These are phyloP conservation scores for Aechmea fasciata DNA, from an alignment of 176 grass and related monocot genomes.

Conservation along the genomic window DNA sequence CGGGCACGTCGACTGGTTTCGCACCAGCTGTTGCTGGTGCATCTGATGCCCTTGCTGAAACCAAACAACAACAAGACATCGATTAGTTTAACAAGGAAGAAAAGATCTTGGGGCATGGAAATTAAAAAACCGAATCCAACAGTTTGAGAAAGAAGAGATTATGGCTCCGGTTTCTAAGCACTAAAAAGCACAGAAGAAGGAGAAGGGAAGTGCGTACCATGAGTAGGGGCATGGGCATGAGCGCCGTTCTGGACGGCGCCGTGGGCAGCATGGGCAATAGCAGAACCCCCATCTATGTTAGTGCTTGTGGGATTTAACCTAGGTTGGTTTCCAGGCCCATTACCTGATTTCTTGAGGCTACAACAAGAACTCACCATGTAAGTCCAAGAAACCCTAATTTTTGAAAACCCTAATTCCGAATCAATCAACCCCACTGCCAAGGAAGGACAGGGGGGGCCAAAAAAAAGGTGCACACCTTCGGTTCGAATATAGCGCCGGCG, in stretches of 20 bases:
- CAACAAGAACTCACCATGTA: conserved; percentile 30
- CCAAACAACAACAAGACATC: conserved; percentile 3
- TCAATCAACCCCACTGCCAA: conserved; percentile 18
- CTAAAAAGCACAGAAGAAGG: not conserved
- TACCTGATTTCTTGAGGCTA: conserved; percentile 62
- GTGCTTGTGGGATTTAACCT: conserved; percentile 46
- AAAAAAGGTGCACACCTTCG: conserved; percentile 41
- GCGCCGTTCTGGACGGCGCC: conserved; percentile 37
- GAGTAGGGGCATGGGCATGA: conserved; percentile 24
- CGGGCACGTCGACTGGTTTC: conserved; percentile 29
- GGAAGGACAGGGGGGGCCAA: not conserved
- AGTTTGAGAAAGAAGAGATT: not conserved
- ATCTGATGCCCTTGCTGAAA: conserved; percentile 12
- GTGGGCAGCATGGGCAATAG: conserved; percentile 21
- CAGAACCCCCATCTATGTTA: conserved; percentile 18
- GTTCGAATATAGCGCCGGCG: conserved; percentile 18
- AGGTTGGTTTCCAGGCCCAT: conserved; percentile 50
- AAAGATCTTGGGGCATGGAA: not conserved
- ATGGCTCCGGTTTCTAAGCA: not conserved
- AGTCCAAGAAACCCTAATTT: conserved; percentile 27
- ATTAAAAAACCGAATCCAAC: not conserved
- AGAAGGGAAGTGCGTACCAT: conserved; percentile 8
- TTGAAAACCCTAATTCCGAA: not conserved
- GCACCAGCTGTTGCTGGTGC: conserved; percentile 18
- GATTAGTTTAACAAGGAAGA: not conserved